phyloP scores from a whole-genome alignment of 306 rosid species.

The Vigna mungo region DNA sequence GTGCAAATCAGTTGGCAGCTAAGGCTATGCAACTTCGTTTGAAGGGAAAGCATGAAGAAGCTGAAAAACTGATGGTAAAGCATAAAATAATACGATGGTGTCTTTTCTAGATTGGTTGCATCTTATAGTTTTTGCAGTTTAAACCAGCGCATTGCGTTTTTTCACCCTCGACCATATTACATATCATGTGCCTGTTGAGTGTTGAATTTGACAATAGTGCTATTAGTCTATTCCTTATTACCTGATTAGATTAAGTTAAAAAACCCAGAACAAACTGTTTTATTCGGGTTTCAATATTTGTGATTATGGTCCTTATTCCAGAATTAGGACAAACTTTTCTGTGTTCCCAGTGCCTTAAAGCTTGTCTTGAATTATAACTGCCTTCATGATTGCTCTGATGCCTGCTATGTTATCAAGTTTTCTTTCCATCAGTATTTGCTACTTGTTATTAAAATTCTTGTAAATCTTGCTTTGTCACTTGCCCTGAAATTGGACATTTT shows the following conservation, averaged over 20 bases:
- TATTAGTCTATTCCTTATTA: slow-evolving; percentile 3
- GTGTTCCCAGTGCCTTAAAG: neutral
- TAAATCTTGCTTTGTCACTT: neutral
- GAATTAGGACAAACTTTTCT: too few relatives aligned
- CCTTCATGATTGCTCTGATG: slow-evolving; percentile 9
- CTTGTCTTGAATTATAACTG: neutral
- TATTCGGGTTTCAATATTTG: slow-evolving; percentile 12
- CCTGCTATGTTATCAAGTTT: slow-evolving; percentile 23
- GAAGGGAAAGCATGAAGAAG: slow-evolving; percentile 94
- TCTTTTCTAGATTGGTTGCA: neutral
- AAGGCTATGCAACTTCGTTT: slow-evolving; percentile 90
- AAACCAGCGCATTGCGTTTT: neutral
- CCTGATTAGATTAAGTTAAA: neutral
- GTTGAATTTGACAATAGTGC: slow-evolving; percentile 16
- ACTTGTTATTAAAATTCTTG: neutral
- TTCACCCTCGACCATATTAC: neutral
- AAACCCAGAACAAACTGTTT: neutral
- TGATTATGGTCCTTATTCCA: slow-evolving; percentile 3
- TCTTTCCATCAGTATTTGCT: slow-evolving; percentile 9
- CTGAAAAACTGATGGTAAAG: slow-evolving; percentile 77
- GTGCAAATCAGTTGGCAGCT: slow-evolving; percentile 94
- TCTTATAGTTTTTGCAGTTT: neutral
- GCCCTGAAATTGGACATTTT: neutral
- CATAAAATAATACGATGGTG: slow-evolving; percentile 22
- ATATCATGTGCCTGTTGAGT: neutral